Conservation (phyloP, 345 rosid genomes). For the Angophora floribunda region DNA sequence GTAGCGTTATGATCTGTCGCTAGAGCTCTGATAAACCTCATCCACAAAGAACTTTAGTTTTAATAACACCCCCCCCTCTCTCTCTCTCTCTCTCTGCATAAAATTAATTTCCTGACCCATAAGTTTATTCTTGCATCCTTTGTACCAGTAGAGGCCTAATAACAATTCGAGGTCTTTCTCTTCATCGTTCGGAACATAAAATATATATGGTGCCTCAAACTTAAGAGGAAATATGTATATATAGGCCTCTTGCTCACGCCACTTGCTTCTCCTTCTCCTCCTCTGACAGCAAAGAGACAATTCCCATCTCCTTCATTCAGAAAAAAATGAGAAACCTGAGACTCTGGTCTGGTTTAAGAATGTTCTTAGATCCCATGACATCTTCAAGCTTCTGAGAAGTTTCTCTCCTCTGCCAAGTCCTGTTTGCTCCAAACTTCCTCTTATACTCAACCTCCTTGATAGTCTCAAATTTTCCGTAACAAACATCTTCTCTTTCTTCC, state of each 20-base stretch:
- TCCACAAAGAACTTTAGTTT: neutral
- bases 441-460: neutral
- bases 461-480: neutral
- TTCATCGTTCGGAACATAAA: neutral
- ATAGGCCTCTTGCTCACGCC: neutral
- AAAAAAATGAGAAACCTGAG: neutral
- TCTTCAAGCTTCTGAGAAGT: neutral
- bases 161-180: neutral
- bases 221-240: neutral
- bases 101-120: neutral
- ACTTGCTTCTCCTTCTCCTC: neutral
- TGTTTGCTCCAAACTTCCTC: neutral
- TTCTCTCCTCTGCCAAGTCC: neutral
- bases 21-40: neutral
- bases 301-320: neutral
- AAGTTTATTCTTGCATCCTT: neutral
- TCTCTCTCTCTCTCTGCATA: neutral
- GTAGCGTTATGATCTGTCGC: neutral
- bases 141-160: neutral
- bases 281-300: neutral
- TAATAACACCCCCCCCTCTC: neutral
- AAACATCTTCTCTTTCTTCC: neutral
- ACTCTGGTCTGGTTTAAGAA: neutral
- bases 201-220: neutral
- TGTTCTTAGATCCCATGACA: neutral